Evolutionary conservation across 129 eudicot genomes (phyloP).

Genomic region (Sambucus nigra): DNA sequence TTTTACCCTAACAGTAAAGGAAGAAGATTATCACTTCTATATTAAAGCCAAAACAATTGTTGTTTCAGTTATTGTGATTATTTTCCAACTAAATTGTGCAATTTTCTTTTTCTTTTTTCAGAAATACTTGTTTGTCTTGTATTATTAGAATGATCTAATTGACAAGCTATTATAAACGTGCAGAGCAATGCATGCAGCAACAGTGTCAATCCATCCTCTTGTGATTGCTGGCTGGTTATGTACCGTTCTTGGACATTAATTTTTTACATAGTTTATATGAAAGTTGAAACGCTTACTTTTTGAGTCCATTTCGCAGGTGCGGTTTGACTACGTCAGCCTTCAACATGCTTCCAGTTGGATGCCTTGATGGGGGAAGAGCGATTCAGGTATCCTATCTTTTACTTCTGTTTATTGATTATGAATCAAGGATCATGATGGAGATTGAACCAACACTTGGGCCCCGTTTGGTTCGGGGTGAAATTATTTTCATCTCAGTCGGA

Average conservation of each 20-base stretch:
- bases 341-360: conserved; percentile 94
- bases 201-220: conserved; percentile 87
- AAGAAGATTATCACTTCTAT: too few relatives aligned
- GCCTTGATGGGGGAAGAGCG: conserved; percentile 99
- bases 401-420: background rate
- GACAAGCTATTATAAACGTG: conserved; percentile 1
- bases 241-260: conserved; percentile 23
- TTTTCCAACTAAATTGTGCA: too few relatives aligned
- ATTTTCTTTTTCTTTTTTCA: too few relatives aligned
- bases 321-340: conserved; percentile 96
- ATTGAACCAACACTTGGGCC: too few relatives aligned
- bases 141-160: background rate
- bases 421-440: background rate
- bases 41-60: too few relatives aligned
- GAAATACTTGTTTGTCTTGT: too few relatives aligned
- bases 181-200: conserved; percentile 92
- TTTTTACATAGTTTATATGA: conserved; percentile 6
- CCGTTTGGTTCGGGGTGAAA: too few relatives aligned
- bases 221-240: conserved; percentile 98
- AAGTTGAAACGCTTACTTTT: conserved; percentile 4
- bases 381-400: conserved; percentile 52
- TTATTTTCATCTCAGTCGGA: too few relatives aligned
- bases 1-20: too few relatives aligned
- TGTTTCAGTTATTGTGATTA: too few relatives aligned
- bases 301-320: conserved; percentile 54